Percentiles rank a stretch among this genome's conserved stretches.
Conservation (phyloP, 768 basidiomycete genomes). For the Punctularia strigosozonata region DNA sequence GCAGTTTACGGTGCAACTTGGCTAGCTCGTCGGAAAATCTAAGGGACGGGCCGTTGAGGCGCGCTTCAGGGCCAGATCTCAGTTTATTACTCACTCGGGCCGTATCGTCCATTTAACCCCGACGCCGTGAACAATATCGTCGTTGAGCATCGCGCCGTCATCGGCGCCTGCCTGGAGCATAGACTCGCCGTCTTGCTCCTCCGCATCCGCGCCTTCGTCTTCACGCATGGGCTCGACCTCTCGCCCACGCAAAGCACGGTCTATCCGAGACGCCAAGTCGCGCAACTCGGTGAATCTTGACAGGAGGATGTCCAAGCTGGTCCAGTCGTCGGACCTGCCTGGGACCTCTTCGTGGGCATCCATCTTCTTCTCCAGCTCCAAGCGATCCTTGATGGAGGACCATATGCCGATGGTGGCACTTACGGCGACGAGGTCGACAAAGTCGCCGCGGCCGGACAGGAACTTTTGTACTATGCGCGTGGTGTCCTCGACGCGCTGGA, state of each 20-base stretch:
- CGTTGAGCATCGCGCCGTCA: slow-evolving; percentile 3
- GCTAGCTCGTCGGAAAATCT: slow-evolving; percentile 52
- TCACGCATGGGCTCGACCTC: slow-evolving; percentile 10
- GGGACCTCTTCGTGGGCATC: slow-evolving; percentile 23
- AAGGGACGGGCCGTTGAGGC: slow-evolving; percentile 3
- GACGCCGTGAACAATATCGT: slow-evolving; percentile 18
- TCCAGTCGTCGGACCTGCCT: slow-evolving; percentile 34
- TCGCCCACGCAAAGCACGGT: slow-evolving; percentile 28
- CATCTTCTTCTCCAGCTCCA: slow-evolving; percentile 45
- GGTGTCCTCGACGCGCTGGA: slow-evolving; percentile 56
- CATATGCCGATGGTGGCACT: slow-evolving; percentile 51
- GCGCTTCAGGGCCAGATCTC: neutral
- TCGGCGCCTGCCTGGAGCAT: too few relatives aligned
- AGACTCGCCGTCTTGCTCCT: too few relatives aligned
- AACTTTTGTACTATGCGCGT: slow-evolving; percentile 72
- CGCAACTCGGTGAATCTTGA: slow-evolving; percentile 38
- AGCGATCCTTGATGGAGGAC: slow-evolving; percentile 35
- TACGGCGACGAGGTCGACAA: slow-evolving; percentile 54
- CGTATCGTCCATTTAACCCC: slow-evolving; percentile 45
- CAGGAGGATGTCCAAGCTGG: slow-evolving; percentile 39
- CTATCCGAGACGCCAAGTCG: slow-evolving; percentile 45
- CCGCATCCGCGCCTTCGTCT: slow-evolving; percentile 1
- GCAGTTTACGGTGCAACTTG: slow-evolving; percentile 35
- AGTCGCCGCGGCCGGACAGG: slow-evolving; percentile 52
- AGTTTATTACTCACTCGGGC: slow-evolving; percentile 37